Percentiles rank a stretch among this genome's conserved stretches.
Evolutionary conservation across 2,329 filamentous ascomycete species (phyloP).

Genomic region (Dactylonectria macrodidyma): DNA sequence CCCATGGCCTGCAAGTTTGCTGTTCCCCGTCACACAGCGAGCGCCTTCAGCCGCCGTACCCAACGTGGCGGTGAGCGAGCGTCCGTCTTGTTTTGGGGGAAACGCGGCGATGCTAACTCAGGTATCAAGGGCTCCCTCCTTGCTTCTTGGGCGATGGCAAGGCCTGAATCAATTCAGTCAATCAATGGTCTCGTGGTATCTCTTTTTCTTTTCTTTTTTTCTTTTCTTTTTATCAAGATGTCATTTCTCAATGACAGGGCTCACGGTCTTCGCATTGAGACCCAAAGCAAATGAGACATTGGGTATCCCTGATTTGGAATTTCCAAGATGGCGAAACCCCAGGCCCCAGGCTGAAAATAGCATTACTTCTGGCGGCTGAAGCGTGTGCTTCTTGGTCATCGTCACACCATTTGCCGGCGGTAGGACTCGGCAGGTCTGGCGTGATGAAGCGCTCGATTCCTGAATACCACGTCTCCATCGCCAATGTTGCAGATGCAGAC

Average conservation of each 20-base stretch:
- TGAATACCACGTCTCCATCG: neutral
- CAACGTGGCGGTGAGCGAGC: constrained; percentile 42
- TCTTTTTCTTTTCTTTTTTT: neutral
- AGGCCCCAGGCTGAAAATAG: constrained; percentile 4
- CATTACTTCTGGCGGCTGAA: constrained; percentile 8
- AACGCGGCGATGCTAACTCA: constrained; percentile 25
- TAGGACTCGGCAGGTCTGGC: constrained; percentile 23
- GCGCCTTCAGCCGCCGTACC: constrained; percentile 20
- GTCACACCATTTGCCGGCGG: constrained; percentile 14
- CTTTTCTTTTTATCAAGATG: no score
- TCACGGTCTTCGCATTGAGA: neutral
- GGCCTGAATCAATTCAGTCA: constrained; percentile 13
- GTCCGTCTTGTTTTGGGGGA: neutral
- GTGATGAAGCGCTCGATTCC: constrained; percentile 23
- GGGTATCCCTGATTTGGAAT: constrained; percentile 20
- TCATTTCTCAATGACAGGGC: constrained; percentile 12
- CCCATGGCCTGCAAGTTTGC: constrained; percentile 22
- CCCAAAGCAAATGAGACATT: constrained; percentile 13
- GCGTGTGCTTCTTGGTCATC: constrained; percentile 3
- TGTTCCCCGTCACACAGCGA: constrained; percentile 25
- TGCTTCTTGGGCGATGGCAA: constrained; percentile 6
- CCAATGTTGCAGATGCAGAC: constrained; percentile 9
- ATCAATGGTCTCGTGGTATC: constrained; percentile 20
- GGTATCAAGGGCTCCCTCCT: constrained; percentile 18
- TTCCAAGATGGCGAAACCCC: constrained; percentile 17